phyloP scores from a whole-genome alignment of 352 stramenopile genomes.

The Aphanomyces astaci region DNA sequence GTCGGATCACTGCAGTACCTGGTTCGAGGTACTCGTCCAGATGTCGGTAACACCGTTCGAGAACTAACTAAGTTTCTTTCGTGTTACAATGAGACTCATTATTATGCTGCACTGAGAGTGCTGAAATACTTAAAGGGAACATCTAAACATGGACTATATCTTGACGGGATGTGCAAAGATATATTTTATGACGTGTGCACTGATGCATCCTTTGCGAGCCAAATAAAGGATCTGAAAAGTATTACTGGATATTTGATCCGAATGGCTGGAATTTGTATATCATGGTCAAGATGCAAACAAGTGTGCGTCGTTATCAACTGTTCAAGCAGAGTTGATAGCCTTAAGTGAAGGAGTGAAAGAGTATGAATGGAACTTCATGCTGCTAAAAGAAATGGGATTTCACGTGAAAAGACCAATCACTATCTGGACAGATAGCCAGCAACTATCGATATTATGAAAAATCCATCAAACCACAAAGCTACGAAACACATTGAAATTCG shows the following conservation, averaged over 20 bases:
- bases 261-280: constrained; percentile 18
- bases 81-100: constrained; percentile 31
- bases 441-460: no score
- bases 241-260: constrained; percentile 20
- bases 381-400: no score
- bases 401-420: no score
- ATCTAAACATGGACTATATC: neutral
- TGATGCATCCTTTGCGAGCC: neutral
- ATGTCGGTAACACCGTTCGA: constrained; percentile 30
- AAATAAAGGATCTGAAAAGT: constrained; percentile 18
- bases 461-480: no score
- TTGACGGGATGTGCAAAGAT: neutral
- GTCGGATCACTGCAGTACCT: no score
- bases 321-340: no score
- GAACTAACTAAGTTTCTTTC: constrained; percentile 29
- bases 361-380: no score
- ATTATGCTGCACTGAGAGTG: constrained; percentile 26
- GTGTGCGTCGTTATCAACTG: no score
- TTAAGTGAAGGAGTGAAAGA: no score
- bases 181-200: neutral
- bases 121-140: constrained; percentile 25
- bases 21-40: constrained; percentile 25
- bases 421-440: no score
- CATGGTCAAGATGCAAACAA: constrained; percentile 21
- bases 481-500: no score